These are phyloP conservation scores for Ogataea nakhonphanomensis DNA, from an alignment of 805 yeast species.

Conservation along the genomic window DNA sequence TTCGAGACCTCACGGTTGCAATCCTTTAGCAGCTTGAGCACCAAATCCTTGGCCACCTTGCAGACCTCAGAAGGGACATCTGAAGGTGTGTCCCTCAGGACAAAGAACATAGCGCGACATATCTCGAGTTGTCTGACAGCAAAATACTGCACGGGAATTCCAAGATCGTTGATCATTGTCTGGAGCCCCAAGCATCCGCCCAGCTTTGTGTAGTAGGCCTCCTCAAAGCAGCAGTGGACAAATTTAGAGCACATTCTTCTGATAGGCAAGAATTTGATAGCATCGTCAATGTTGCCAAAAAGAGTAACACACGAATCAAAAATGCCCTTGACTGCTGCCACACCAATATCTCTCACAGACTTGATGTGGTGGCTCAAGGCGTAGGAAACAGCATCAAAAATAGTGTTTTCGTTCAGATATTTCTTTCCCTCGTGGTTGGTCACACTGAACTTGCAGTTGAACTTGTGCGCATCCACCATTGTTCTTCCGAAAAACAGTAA, in stretches of 20 bases:
- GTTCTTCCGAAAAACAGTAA: constrained; percentile 74
- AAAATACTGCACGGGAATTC: constrained; percentile 70
- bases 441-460: constrained; percentile 67
- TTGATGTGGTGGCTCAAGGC: constrained; percentile 76
- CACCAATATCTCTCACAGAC: constrained; percentile 69
- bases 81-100: constrained; percentile 81
- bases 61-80: constrained; percentile 84
- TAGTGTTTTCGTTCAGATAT: constrained; percentile 61
- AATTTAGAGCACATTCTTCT: constrained; percentile 75
- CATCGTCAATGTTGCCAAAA: constrained; percentile 65
- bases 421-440: constrained; percentile 77
- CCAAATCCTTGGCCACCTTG: constrained; percentile 64
- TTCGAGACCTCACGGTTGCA: constrained; percentile 64
- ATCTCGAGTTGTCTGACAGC: constrained; percentile 77
- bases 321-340: constrained; percentile 59
- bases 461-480: constrained; percentile 61
- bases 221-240: constrained; percentile 89
- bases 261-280: constrained; percentile 70
- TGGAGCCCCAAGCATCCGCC: constrained; percentile 87
- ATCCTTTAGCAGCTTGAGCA: constrained; percentile 56
- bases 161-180: constrained; percentile 65
- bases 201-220: constrained; percentile 75
- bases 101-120: constrained; percentile 82
- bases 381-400: constrained; percentile 70
- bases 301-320: constrained; percentile 58